Conservation (phyloP, 139 green algal genomes). For the Axilococcus clingmanii region DNA sequence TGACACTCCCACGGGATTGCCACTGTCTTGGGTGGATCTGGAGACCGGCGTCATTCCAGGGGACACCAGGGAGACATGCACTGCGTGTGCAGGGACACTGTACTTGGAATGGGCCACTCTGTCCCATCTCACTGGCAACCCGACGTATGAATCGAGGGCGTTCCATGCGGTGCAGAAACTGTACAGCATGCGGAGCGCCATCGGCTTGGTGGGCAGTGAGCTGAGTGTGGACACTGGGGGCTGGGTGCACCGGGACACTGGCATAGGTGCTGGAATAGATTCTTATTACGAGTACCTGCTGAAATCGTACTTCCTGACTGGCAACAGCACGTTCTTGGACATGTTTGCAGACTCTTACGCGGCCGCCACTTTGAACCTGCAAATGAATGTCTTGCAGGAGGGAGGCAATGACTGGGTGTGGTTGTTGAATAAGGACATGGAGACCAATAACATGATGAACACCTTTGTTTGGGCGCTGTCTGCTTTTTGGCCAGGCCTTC, state of each 20-base stretch:
- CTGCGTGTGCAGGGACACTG: conserved; percentile 76
- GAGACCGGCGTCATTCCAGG: conserved; percentile 23
- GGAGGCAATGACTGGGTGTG: conserved; percentile 12
- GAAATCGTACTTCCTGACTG: conserved; percentile 75
- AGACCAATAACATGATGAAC: conserved; percentile 39
- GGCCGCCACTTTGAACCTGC: conserved; percentile 40
- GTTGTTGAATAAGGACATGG: conserved; percentile 70
- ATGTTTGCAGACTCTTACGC: conserved; percentile 65
- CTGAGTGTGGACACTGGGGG: conserved; percentile 51
- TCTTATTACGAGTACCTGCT: conserved; percentile 76
- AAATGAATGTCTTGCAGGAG: conserved; percentile 36
- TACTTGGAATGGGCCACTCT: conserved; percentile 80
- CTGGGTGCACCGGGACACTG: conserved; percentile 58
- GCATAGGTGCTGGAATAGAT: conserved; percentile 62
- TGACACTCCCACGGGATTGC: conserved; percentile 62
- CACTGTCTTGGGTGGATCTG: conserved; percentile 65
- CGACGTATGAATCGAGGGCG: conserved; percentile 26
- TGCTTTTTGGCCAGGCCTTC: conserved; percentile 84
- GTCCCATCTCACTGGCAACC: conserved; percentile 41
- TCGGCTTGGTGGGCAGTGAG: conserved; percentile 61
- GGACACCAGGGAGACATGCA: conserved; percentile 62
- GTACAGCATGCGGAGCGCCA: conserved; percentile 10
- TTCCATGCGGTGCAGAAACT: conserved; percentile 20
- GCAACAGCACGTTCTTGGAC: conserved; percentile 46
- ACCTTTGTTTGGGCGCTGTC: conserved; percentile 62